Evolutionary conservation across 1,284 basidiomycete species (phyloP).

Genomic region (Melanopsichium pennsylvanicum): DNA sequence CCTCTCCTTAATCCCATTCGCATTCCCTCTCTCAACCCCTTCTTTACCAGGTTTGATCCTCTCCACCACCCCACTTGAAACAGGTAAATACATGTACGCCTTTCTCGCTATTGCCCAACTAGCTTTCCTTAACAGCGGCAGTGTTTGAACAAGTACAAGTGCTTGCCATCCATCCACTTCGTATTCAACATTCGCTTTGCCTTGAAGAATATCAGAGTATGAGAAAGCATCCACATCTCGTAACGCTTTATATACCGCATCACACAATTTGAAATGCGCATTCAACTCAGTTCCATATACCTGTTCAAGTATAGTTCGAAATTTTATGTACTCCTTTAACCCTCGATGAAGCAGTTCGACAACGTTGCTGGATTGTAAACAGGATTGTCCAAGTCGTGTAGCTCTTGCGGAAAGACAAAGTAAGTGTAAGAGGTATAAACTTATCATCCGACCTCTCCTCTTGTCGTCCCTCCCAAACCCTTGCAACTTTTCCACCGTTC

Average conservation of each 20-base stretch:
- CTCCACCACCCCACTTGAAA: neutral
- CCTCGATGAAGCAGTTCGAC: constrained; percentile 5
- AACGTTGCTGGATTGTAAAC: too few species aligned
- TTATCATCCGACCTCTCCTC: constrained; percentile 1
- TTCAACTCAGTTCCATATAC: neutral
- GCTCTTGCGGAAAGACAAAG: constrained; percentile 30
- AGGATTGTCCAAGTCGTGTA: constrained; percentile 30
- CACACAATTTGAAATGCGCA: constrained; percentile 4
- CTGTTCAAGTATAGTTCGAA: neutral
- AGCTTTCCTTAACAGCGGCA: constrained; percentile 11
- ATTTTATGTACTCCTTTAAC: constrained; percentile 5
- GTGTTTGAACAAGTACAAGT: constrained; percentile 13
- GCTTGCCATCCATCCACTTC: constrained; percentile 25
- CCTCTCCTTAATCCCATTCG: neutral
- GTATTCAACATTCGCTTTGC: neutral
- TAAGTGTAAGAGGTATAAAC: constrained; percentile 18
- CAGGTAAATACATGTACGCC: constrained; percentile 34
- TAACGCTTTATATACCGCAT: constrained; percentile 12
- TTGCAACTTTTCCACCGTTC: too few species aligned
- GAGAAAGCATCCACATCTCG: constrained; percentile 16
- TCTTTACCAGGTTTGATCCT: neutral
- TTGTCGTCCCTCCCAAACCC: neutral
- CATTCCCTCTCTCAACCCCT: neutral
- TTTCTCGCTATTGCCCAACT: constrained; percentile 23
- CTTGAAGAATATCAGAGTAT: neutral